Percentiles rank a stretch among this genome's conserved stretches.
These are phyloP conservation scores for Candida ponderosae DNA, from an alignment of 805 yeast genomes.

Conservation along the genomic window DNA sequence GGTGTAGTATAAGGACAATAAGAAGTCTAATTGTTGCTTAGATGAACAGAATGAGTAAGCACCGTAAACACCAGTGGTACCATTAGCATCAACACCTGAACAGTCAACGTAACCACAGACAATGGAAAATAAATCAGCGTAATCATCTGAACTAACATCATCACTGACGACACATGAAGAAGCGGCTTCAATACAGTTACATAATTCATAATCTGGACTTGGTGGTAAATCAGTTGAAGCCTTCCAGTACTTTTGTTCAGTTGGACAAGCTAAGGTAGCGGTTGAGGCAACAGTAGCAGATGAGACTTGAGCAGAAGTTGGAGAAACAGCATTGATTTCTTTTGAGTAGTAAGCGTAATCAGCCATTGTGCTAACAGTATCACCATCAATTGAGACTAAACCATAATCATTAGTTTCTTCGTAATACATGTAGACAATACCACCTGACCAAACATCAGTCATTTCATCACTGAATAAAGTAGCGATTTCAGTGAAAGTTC, in stretches of 20 bases:
- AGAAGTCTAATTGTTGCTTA: slow-evolving; percentile 57
- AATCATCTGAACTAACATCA: slow-evolving; percentile 46
- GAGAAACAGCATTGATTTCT: slow-evolving; percentile 46
- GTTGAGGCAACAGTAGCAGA: slow-evolving; percentile 29
- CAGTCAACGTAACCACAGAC: slow-evolving; percentile 56
- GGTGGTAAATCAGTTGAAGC: slow-evolving; percentile 72
- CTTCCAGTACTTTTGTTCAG: slow-evolving; percentile 47
- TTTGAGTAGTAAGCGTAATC: slow-evolving; percentile 60
- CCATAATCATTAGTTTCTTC: slow-evolving; percentile 73
- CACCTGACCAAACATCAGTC: slow-evolving; percentile 88
- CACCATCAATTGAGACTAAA: slow-evolving; percentile 45
- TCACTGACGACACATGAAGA: slow-evolving; percentile 53
- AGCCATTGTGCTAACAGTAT: slow-evolving; percentile 46
- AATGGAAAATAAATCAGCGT: slow-evolving; percentile 46
- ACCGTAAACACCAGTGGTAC: slow-evolving; percentile 63
- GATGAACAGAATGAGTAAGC: slow-evolving; percentile 63
- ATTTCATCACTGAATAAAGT: slow-evolving; percentile 56
- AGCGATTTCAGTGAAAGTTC: slow-evolving; percentile 65
- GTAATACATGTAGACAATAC: slow-evolving; percentile 82
- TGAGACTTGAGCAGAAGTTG: slow-evolving; percentile 37
- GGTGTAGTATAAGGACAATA: slow-evolving; percentile 56
- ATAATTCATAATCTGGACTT: slow-evolving; percentile 58
- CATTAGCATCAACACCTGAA: slow-evolving; percentile 53
- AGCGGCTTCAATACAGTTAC: slow-evolving; percentile 55
- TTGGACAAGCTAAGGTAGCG: slow-evolving; percentile 54